Evolutionary conservation across 1,284 basidiomycete species (phyloP).

Genomic region (Cystobasidium slooffiae): DNA sequence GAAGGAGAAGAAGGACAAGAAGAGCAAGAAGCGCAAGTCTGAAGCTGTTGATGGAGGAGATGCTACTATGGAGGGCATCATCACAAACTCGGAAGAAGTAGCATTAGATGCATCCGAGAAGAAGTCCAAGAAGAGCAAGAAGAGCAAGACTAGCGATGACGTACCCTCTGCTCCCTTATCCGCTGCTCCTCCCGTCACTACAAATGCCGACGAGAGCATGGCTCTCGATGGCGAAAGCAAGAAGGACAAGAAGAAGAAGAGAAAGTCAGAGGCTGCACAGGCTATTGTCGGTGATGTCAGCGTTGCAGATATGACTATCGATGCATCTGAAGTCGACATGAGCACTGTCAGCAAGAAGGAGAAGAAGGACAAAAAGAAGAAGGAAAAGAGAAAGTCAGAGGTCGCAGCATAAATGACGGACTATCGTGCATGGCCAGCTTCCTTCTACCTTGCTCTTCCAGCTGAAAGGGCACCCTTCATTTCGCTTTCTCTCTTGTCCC

Average conservation of each 20-base stretch:
- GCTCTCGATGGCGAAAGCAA: constrained; percentile 26
- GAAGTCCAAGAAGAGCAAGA: constrained; percentile 45
- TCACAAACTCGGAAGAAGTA: constrained; percentile 14
- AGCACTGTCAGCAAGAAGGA: constrained; percentile 46
- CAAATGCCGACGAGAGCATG: constrained; percentile 26
- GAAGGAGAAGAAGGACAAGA: constrained; percentile 52
- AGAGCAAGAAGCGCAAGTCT: constrained; percentile 45
- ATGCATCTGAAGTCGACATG: constrained; percentile 37
- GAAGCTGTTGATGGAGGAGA: constrained; percentile 40
- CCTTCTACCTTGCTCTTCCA: not conserved
- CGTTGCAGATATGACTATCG: constrained; percentile 39
- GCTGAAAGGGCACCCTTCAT: not conserved
- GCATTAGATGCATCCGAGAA: constrained; percentile 36
- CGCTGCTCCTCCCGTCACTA: constrained; percentile 30
- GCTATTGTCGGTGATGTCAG: constrained; percentile 40
- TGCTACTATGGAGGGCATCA: constrained; percentile 34
- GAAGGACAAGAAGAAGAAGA: constrained; percentile 49
- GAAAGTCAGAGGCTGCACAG: constrained; percentile 41
- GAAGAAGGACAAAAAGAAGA: constrained; percentile 44
- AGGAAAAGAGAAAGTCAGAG: constrained; percentile 43
- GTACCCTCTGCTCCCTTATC: constrained; percentile 38
- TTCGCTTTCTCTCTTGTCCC: not conserved
- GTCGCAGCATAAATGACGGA: not conserved
- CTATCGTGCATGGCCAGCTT: not conserved
- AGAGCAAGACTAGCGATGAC: constrained; percentile 42